Conservation (phyloP, 1,284 basidiomycete genomes). For the Thecaphora thlaspeos region DNA sequence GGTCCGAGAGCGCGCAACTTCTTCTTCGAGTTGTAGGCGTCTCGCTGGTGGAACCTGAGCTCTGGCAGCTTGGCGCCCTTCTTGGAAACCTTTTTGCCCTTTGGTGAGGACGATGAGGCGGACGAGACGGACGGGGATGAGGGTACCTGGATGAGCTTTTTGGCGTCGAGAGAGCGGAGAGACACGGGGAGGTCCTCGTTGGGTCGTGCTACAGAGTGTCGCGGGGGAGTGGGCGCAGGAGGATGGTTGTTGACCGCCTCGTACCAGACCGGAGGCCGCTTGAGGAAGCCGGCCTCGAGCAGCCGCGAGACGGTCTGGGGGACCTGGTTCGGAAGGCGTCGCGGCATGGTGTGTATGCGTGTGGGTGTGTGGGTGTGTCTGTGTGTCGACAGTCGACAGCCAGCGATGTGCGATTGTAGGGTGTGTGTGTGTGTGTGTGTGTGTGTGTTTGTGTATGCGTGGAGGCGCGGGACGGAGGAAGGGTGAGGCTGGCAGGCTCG, state of each 20-base stretch:
- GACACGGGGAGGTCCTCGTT: constrained; percentile 57
- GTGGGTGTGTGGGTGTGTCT: constrained; percentile 4
- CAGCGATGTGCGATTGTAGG: too few species aligned
- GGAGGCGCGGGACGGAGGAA: too few species aligned
- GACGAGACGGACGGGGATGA: too few species aligned
- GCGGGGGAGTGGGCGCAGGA: constrained; percentile 77
- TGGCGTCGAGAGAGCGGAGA: too few species aligned
- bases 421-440: too few species aligned
- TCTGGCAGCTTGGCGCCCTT: background rate
- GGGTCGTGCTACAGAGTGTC: constrained; percentile 66
- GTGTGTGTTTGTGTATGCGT: too few species aligned
- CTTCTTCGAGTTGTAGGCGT: constrained; percentile 38
- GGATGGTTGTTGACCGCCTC: constrained; percentile 82
- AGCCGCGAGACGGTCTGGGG: constrained; percentile 83
- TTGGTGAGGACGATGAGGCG: too few species aligned
- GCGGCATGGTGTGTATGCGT: constrained; percentile 65
- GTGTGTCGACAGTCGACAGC: constrained; percentile 5
- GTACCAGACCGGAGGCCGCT: constrained; percentile 78
- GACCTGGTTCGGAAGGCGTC: constrained; percentile 81
- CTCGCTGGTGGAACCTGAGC: constrained; percentile 17
- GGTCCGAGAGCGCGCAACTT: constrained; percentile 60
- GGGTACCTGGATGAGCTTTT: too few species aligned
- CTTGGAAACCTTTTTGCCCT: too few species aligned
- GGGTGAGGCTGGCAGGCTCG: too few species aligned
- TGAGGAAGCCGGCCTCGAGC: constrained; percentile 70